Evolutionary conservation across 306 rosid genomes (phyloP), one percentile per base, ranked within the genome.

Genomic region (Sophora flavescens): DNA sequence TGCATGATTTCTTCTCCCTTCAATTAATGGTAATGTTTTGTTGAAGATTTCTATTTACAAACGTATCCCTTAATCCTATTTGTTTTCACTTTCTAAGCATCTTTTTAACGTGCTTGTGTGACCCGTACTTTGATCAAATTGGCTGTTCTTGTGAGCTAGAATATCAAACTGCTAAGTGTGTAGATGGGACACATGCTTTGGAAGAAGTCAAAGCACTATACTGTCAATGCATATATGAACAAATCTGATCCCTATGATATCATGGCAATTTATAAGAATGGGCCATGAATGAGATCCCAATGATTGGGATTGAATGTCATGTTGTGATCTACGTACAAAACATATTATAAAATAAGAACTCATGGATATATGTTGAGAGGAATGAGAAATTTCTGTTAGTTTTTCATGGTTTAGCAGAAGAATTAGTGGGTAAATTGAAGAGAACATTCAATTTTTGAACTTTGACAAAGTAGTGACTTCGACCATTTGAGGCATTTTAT

Each of bases 131-230:
- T 52, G 98, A 95, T 83, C 70, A 84, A 76, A 85, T 52, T 70
- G 98, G 97, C 60, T 95, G 98, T 81, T 87, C 98, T 51, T 95
- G 98, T 76, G 98, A 92, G 82, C 97, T 97, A 53, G 91, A 41
- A 54, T 95, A 79, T 84, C 72, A 73, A 15, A 95, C 98, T 58
- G 97, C 97, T 11, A 92, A 72, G 86, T 92, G 98, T 41, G 85
- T 83, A 14, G 33, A 78, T 26, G 78, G 86, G 59, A 95, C 22
- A 95, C 89, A 90, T 79, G 83, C 53, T 85, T 13, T 95, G 98
- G 97, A 90, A 74, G 44, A 65, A 83, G 56, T 87, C 96, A 68
- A 95, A 95, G 87, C 98, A 78, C 88, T 95, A 75, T 7, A 80
- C 96, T 81, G 86, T 77, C 70, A 85, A 35, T 80, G 96, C 96